Percentiles rank a stretch among this genome's conserved stretches.
Conservation (phyloP, 2,329 filamentous ascomycete genomes). For the Aureobasidium musti region DNA sequence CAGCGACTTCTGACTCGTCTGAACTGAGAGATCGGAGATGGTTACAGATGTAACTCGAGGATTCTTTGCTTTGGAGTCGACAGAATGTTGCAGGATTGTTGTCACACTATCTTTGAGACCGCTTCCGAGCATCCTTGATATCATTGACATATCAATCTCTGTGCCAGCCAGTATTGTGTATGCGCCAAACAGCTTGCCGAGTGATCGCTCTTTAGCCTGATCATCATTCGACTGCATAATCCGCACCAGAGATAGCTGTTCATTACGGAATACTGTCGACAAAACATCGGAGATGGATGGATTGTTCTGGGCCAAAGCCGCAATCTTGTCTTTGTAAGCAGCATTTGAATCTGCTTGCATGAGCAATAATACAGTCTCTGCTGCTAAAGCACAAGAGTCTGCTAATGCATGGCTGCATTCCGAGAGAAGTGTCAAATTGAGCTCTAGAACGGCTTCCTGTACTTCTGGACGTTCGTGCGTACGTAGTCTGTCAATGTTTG, state of each 20-base stretch:
- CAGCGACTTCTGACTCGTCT: constrained; percentile 13
- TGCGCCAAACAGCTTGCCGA: constrained; percentile 75
- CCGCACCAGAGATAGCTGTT: constrained; percentile 77
- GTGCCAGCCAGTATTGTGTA: constrained; percentile 66
- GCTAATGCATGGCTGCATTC: constrained; percentile 73
- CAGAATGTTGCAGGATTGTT: constrained; percentile 46
- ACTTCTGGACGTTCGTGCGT: constrained; percentile 70
- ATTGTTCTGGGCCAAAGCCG: constrained; percentile 64
- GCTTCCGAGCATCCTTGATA: constrained; percentile 67
- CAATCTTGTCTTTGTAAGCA: constrained; percentile 48
- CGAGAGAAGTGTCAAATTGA: constrained; percentile 76
- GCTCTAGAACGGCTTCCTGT: constrained; percentile 62
- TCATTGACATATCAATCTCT: constrained; percentile 63
- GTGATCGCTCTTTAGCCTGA: constrained; percentile 67
- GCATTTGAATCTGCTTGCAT: constrained; percentile 48
- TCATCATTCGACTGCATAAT: constrained; percentile 85
- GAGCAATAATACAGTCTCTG: constrained; percentile 79
- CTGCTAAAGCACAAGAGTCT: constrained; percentile 68
- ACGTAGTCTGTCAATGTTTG: constrained; percentile 73
- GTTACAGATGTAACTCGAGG: constrained; percentile 33
- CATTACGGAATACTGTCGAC: constrained; percentile 73
- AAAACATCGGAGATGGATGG: constrained; percentile 63
- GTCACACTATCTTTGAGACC: constrained; percentile 74
- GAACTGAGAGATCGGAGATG: constrained; percentile 32
- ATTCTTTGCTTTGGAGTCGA: background rate